Evolutionary conservation across 1,284 basidiomycete species (phyloP).

Genomic region (Pseudozyma sp.): DNA sequence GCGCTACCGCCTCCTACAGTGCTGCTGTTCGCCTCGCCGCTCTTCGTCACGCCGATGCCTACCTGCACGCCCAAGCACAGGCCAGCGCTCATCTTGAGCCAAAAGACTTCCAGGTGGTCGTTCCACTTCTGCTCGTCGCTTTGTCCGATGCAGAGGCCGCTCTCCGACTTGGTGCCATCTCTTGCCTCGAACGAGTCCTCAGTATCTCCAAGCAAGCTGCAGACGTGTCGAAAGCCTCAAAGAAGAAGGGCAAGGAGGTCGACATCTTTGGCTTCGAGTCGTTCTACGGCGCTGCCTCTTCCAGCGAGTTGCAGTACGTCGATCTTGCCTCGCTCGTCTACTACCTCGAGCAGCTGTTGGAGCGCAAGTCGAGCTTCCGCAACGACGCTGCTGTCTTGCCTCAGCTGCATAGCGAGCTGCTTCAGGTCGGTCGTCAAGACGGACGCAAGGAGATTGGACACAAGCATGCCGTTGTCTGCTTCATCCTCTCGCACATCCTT

Average conservation of each 20-base stretch:
- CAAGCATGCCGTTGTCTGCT: constrained; percentile 81
- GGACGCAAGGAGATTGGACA: constrained; percentile 76
- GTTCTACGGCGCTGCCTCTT: constrained; percentile 78
- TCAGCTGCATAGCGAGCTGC: constrained; percentile 76
- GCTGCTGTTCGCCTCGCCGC: constrained; percentile 76
- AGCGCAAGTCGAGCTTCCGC: constrained; percentile 70
- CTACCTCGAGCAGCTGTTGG: constrained; percentile 76
- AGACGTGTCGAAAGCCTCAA: constrained; percentile 42
- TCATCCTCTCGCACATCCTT: constrained; percentile 82
- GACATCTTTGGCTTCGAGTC: constrained; percentile 84
- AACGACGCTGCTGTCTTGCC: constrained; percentile 78
- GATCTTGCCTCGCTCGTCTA: constrained; percentile 78
- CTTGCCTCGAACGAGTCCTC: constrained; percentile 74
- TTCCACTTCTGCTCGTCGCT: constrained; percentile 81
- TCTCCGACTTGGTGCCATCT: constrained; percentile 77
- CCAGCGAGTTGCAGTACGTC: constrained; percentile 78
- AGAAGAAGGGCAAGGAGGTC: constrained; percentile 62
- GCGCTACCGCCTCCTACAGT: constrained; percentile 50
- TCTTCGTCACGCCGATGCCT: constrained; percentile 80
- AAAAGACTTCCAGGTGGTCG: constrained; percentile 83
- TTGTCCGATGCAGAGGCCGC: constrained; percentile 74
- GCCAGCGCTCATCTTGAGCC: constrained; percentile 16
- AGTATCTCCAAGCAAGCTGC: constrained; percentile 69
- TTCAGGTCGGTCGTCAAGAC: constrained; percentile 73
- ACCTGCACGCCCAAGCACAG: constrained; percentile 71